These are phyloP conservation scores for Millerago galiae DNA, from an alignment of 805 yeast species.

Conservation along the genomic window DNA sequence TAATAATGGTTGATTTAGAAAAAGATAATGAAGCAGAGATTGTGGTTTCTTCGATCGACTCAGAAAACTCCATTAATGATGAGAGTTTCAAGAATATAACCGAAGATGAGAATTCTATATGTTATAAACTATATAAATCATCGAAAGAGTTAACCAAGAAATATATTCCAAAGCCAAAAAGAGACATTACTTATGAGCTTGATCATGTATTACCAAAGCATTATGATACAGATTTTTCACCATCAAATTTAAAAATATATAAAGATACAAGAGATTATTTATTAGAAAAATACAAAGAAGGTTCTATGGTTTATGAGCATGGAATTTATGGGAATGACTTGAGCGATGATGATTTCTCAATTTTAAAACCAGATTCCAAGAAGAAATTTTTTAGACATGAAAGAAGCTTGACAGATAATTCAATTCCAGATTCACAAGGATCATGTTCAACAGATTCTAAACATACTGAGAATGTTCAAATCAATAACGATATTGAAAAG, in stretches of 20 bases:
- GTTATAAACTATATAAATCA: neutral
- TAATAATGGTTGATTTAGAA: no score
- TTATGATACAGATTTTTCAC: neutral
- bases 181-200: neutral
- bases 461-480: neutral
- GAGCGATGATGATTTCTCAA: slow-evolving; percentile 15
- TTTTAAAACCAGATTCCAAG: slow-evolving; percentile 3
- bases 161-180: neutral
- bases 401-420: neutral
- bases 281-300: slow-evolving; percentile 2
- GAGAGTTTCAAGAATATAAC: no score
- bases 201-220: neutral
- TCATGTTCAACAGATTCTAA: neutral
- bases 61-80: no score
- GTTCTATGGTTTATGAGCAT: slow-evolving; percentile 8
- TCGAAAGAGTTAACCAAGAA: neutral
- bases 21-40: no score
- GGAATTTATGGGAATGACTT: slow-evolving; percentile 9
- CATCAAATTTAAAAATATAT: neutral
- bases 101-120: neutral
- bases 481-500: neutral
- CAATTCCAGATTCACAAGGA: neutral
- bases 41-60: no score
- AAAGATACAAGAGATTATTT: neutral
- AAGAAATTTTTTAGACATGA: neutral